Evolutionary conservation across 441 rosid species (phyloP).

Genomic region (Kokia cookei): DNA sequence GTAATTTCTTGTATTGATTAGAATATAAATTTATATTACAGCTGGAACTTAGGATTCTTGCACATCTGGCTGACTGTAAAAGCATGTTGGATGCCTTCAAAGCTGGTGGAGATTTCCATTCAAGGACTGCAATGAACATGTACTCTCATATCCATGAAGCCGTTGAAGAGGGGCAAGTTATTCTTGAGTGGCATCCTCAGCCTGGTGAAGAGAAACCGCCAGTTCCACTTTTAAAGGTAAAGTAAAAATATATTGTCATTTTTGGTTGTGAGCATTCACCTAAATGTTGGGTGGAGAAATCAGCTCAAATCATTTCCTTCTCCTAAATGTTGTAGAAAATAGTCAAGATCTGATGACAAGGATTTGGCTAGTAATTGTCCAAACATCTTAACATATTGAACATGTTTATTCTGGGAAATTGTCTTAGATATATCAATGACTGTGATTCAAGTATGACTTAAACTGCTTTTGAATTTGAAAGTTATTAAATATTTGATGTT

Average conservation of each 20-base stretch:
- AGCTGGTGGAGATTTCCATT: slow-evolving; percentile 99
- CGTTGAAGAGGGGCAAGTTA: slow-evolving; percentile 59
- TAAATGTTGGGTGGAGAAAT: not conserved
- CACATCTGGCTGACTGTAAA: slow-evolving; percentile 88
- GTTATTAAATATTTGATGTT: not conserved
- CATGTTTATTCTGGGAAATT: not conserved
- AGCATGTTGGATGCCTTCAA: slow-evolving; percentile 96
- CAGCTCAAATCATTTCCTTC: not conserved
- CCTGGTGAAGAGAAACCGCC: slow-evolving; percentile 95
- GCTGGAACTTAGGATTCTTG: slow-evolving; percentile 98
- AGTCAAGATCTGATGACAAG: not conserved
- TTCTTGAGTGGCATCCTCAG: slow-evolving; percentile 95
- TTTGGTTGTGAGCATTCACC: not conserved
- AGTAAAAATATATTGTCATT: not conserved
- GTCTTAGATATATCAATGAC: not conserved
- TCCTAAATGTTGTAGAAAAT: not conserved
- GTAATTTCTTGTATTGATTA: slow-evolving; percentile 24
- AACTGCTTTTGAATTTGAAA: not conserved
- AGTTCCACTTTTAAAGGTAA: slow-evolving; percentile 88
- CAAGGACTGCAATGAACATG: slow-evolving; percentile 99
- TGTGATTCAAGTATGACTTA: not conserved
- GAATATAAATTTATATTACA: slow-evolving; percentile 34
- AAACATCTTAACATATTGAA: not conserved
- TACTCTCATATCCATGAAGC: slow-evolving; percentile 86
- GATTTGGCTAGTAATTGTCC: not conserved